These are phyloP conservation scores for Scheffersomyces lignosus DNA, from an alignment of 805 yeast genomes.

Conservation along the genomic window DNA sequence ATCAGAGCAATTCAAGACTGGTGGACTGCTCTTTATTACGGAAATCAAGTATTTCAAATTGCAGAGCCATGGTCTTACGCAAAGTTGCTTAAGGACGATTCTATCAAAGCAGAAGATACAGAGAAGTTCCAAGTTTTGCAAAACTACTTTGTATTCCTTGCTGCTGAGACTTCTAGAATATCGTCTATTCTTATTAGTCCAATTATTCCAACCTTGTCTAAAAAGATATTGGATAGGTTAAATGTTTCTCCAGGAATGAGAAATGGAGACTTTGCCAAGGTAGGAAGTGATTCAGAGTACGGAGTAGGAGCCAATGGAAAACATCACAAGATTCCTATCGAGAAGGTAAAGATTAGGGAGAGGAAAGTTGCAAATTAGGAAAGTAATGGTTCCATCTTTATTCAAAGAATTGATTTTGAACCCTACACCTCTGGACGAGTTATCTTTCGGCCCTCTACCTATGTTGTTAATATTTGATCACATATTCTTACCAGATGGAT, in stretches of 20 bases:
- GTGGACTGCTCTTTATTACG: conserved; percentile 58
- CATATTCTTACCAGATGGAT: too few relatives aligned
- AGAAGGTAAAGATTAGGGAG: conserved; percentile 21
- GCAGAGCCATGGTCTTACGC: conserved; percentile 74
- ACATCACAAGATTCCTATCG: conserved; percentile 51
- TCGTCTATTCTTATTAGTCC: conserved; percentile 68
- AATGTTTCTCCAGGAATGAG: conserved; percentile 50
- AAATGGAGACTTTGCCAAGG: conserved; percentile 39
- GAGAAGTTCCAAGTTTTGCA: conserved; percentile 19
- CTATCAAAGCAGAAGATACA: conserved; percentile 13
- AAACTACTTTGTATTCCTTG: conserved; percentile 58
- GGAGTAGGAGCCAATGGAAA: conserved; percentile 55
- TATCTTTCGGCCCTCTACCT: too few relatives aligned
- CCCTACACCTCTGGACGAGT: too few relatives aligned
- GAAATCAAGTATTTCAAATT: conserved; percentile 67
- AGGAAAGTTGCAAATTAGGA: conserved; percentile 9
- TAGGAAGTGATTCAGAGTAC: conserved; percentile 62
- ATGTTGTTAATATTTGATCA: too few relatives aligned
- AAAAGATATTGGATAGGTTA: conserved; percentile 58
- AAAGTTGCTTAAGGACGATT: conserved; percentile 18
- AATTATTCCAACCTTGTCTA: conserved; percentile 67
- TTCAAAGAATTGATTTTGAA: too few relatives aligned
- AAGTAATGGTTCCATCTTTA: too few relatives aligned
- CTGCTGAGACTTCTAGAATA: conserved; percentile 72
- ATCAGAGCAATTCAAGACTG: conserved; percentile 56